These are phyloP conservation scores for Xylaria intraflava DNA, from an alignment of 495 filamentous ascomycete species.

Conservation along the genomic window DNA sequence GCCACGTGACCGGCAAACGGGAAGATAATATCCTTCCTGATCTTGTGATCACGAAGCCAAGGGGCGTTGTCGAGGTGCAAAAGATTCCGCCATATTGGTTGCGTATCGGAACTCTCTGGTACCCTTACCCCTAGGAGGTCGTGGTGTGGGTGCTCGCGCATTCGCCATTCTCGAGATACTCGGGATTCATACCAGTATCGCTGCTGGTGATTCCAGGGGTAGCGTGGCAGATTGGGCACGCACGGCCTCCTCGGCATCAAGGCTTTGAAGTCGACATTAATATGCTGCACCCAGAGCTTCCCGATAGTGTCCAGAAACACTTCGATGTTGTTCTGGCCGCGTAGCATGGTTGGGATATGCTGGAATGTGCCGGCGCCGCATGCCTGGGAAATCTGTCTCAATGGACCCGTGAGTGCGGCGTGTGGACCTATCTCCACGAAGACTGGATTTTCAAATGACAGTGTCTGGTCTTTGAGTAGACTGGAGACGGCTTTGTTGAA, in stretches of 20 bases:
- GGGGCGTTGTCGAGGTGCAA: constrained; percentile 29
- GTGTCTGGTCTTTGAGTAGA: no score
- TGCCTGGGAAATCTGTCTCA: no score
- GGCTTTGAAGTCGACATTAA: no score
- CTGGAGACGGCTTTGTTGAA: constrained; percentile 29
- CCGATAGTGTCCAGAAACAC: no score
- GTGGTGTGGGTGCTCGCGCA: constrained; percentile 23
- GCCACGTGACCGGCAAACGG: constrained; percentile 37
- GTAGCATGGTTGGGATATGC: no score
- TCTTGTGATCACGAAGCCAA: constrained; percentile 38
- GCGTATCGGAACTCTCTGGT: constrained; percentile 15
- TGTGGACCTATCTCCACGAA: background rate
- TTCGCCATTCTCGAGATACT: constrained; percentile 34
- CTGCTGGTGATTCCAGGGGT: constrained; percentile 9
- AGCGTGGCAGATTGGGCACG: constrained; percentile 13
- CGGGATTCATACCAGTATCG: constrained; percentile 12
- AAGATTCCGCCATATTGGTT: constrained; percentile 40
- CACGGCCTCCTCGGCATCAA: constrained; percentile 4
- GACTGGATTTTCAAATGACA: no score
- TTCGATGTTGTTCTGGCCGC: no score
- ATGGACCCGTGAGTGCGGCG: background rate
- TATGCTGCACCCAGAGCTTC: no score
- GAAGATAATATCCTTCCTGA: constrained; percentile 29
- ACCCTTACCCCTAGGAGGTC: constrained; percentile 34
- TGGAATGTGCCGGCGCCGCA: no score